phyloP scores from a whole-genome alignment of 257 asterid species.

The Pogostemon cablin region DNA sequence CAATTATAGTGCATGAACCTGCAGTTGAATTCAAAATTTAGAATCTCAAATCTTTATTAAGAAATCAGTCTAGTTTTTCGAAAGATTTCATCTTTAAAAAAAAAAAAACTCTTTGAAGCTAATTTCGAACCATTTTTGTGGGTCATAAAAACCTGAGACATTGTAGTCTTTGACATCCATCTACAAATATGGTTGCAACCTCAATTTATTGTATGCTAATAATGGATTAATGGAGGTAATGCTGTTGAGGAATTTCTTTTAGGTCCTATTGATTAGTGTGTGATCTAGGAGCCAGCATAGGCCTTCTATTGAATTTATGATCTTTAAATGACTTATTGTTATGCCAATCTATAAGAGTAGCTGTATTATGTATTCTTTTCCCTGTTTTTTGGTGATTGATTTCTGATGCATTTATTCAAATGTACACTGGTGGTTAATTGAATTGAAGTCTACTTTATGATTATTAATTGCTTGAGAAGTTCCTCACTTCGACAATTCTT shows the following conservation, averaged over 20 bases:
- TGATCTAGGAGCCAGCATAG: not conserved
- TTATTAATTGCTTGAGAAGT: not conserved
- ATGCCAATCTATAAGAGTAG: not conserved
- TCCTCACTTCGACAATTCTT: not conserved
- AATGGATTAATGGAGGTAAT: not conserved
- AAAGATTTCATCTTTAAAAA: not conserved
- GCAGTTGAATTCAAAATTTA: not conserved
- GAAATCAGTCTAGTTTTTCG: not conserved
- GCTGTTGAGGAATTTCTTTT: not conserved
- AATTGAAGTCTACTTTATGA: not conserved
- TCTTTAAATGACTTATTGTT: not conserved
- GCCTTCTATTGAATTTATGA: not conserved
- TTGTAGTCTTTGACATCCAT: not conserved
- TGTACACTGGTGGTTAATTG: not conserved
- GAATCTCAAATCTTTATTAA: not conserved
- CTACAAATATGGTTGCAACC: not conserved
- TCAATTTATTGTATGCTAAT: not conserved
- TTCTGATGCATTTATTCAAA: not conserved
- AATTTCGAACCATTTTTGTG: conserved; percentile 5
- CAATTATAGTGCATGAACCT: conserved; percentile 10
- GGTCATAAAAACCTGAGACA: not conserved
- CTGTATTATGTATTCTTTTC: not conserved
- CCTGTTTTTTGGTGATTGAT: conserved; percentile 2
- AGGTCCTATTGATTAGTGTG: not conserved
- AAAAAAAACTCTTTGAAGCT: not conserved